Base-by-base conservation (phyloP, 768 basidiomycete species). In the Phallus indusiatus region DNA sequence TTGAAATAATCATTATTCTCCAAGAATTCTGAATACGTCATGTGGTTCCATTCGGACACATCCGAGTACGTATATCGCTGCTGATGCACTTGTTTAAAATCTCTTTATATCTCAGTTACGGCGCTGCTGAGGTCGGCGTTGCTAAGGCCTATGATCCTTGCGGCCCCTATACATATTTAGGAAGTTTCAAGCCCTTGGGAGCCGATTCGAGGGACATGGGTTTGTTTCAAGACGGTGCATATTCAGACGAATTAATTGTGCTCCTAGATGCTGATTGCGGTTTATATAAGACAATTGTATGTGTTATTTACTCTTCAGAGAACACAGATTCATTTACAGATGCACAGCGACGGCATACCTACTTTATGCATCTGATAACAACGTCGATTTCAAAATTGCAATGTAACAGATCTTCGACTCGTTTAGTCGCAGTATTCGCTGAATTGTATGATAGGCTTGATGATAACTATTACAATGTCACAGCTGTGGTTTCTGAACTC, bases 41-140 rank as follows among this genome's bases (percentile, higher is more conserved):
- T 85, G 82, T 85, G 83, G 83, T 85, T 85, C 72, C 83, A 85
- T 67, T 82, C 81, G 9, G 83, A 85, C 64, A 75, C 73, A 21
- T 80, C 79, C 61, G 78, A 81, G 82, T 82, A 61, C 47, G 72
- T 67, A 65, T 68, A 28, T 7, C 4, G 48, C 48, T 34, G 20
- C 53, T 53, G 24, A 36, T 28, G 52, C 35, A 4, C 37, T 51
- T 34, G 37, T 7, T 28, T 24, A 46, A 22, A 33, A 48, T 33
- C n/a, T 10, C 46, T 35, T 35, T 35, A 5, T n/a, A n/a, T 37
- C 46, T 12, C 54, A 84, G 82, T 68, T 85, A 85, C 64, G 81
- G 81, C 34, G 80, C 78, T n/a, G 83, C 82, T 5, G 71, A 76
- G 73, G 82, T 83, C 35, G 83, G 83, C 12, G 80, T 84, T 1